A percentile compares a stretch with the other conserved stretches of the same genome.
phyloP scores from a whole-genome alignment of 345 rosid genomes.

The Raphanus sativus region DNA sequence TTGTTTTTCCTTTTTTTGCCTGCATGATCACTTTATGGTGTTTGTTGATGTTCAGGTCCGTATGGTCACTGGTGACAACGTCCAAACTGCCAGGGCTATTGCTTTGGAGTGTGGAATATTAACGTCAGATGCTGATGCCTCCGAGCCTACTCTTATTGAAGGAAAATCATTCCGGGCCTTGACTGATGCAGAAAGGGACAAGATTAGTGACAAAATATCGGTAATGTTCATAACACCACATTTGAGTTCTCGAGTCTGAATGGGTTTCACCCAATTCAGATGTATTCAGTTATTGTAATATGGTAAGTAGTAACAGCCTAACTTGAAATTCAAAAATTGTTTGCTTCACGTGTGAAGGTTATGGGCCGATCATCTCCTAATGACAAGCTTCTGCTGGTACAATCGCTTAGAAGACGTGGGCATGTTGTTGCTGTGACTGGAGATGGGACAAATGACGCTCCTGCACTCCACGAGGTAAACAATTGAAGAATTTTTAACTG shows the following conservation, averaged over 20 bases:
- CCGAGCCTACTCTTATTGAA: conserved; percentile 74
- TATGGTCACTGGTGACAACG: conserved; percentile 98
- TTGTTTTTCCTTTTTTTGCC: not conserved
- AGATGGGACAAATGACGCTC: conserved; percentile 94
- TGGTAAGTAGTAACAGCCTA: conserved; percentile 7
- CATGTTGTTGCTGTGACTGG: conserved; percentile 92
- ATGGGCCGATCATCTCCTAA: conserved; percentile 92
- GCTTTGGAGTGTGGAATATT: conserved; percentile 95
- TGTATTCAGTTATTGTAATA: not conserved
- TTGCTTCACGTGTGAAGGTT: conserved; percentile 48
- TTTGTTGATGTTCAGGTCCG: conserved; percentile 58
- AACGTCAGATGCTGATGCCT: conserved; percentile 55
- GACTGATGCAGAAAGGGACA: conserved; percentile 69
- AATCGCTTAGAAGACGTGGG: conserved; percentile 67
- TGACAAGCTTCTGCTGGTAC: conserved; percentile 85
- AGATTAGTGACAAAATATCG: conserved; percentile 64
- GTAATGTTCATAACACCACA: conserved; percentile 39
- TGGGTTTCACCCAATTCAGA: not conserved
- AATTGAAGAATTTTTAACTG: not conserved
- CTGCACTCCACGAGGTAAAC: conserved; percentile 82
- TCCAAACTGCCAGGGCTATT: conserved; percentile 91
- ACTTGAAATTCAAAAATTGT: conserved; percentile 4
- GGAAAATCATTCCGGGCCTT: conserved; percentile 74
- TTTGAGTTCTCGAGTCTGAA: not conserved
- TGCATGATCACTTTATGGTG: conserved; percentile 4